Evolutionary conservation across 164 flowering plant genomes (phyloP).

Genomic region (Umbilicus rupestris): DNA sequence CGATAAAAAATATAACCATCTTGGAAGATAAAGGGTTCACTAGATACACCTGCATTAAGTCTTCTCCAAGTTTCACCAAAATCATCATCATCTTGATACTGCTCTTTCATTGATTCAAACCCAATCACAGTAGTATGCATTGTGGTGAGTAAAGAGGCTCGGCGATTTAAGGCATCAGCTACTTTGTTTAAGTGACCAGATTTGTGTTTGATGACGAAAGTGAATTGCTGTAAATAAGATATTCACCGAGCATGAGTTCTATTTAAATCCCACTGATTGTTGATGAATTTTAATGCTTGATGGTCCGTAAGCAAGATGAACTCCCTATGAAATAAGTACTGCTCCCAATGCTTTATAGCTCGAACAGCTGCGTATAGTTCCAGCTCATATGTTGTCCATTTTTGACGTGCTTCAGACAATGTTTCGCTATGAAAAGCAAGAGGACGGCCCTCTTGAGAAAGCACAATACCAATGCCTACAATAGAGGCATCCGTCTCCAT

Average conservation of each 20-base stretch:
- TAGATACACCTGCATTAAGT: background rate
- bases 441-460: background rate
- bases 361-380: background rate
- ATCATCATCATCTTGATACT: constrained; percentile 10
- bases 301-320: background rate
- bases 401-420: background rate
- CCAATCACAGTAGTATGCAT: background rate
- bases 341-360: no score
- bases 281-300: constrained; percentile 7
- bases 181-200: background rate
- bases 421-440: background rate
- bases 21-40: background rate
- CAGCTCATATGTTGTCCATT: background rate
- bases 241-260: constrained; percentile 2
- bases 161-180: background rate
- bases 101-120: constrained; percentile 11
- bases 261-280: background rate
- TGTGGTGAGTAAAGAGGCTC: background rate
- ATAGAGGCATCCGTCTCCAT: background rate
- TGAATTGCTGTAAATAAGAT: background rate
- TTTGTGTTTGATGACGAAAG: background rate
- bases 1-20: constrained; percentile 13
- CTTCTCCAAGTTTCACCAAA: constrained; percentile 4
- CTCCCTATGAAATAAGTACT: background rate
- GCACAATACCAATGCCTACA: background rate